Percentiles rank a stretch among this genome's conserved stretches.
Evolutionary conservation across 257 asterid genomes (phyloP).

Genomic region (Penstemon newberryi): DNA sequence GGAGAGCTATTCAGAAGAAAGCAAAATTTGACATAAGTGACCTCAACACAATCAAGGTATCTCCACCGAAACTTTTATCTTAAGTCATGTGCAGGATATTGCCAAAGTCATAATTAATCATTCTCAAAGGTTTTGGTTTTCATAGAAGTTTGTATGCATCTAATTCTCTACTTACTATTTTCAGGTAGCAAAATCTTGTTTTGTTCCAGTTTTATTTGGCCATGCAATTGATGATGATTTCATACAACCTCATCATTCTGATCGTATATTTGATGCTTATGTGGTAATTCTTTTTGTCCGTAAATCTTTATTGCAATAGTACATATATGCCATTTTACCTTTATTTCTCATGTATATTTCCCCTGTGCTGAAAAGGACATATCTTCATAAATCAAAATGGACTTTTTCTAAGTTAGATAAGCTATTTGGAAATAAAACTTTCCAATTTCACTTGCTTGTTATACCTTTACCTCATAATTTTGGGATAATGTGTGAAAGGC

Average conservation of each 20-base stretch:
- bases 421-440: neutral
- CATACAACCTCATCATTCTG: slow-evolving; percentile 94
- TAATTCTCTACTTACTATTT: slow-evolving; percentile 3
- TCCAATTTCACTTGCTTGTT: neutral
- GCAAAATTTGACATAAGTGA: slow-evolving; percentile 87
- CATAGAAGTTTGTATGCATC: neutral
- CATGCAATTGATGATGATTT: slow-evolving; percentile 90
- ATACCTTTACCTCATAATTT: neutral
- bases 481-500: neutral
- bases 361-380: neutral
- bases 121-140: neutral
- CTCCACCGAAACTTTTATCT: slow-evolving; percentile 16
- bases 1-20: slow-evolving; percentile 73
- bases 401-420: slow-evolving; percentile 9
- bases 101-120: neutral
- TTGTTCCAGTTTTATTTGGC: slow-evolving; percentile 86
- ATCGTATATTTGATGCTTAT: slow-evolving; percentile 73
- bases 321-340: neutral
- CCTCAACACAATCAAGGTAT: slow-evolving; percentile 83
- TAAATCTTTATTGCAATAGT: neutral
- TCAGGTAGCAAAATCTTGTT: slow-evolving; percentile 86
- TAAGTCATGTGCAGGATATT: neutral
- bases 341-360: neutral
- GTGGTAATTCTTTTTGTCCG: slow-evolving; percentile 48
- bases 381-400: neutral